Conservation (phyloP, 306 rosid genomes). For the cucumber (Cucumis sativus) region Cucumber_9930_V3 NC_026655.2:11580001-11580500, state of each 20-base stretch:
- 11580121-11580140: not conserved
- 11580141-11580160: not conserved
- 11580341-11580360: conserved; percentile 94
- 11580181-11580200: not conserved
- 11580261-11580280: conserved; percentile 98
- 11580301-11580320: conserved; percentile 58
- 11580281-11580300: conserved; percentile 63
- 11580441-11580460: conserved; percentile 97
- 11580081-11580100: not conserved
- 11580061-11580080: not conserved
- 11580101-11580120: not conserved
- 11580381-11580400: conserved; percentile 84
- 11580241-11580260: conserved; percentile 83
- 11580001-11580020: no score
- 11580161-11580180: not conserved
- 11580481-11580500: conserved; percentile 89
- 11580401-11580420: conserved; percentile 93
- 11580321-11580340: conserved; percentile 94
- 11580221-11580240: not conserved
- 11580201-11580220: not conserved
- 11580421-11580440: conserved; percentile 94
- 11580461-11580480: conserved; percentile 96
- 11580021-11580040: not conserved
- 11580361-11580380: conserved; percentile 89
- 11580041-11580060: not conserved